Percentiles rank a stretch among this genome's conserved stretches.
Conservation (phyloP, 495 filamentous ascomycete species). For the Mytilinidion resinicola region DNA sequence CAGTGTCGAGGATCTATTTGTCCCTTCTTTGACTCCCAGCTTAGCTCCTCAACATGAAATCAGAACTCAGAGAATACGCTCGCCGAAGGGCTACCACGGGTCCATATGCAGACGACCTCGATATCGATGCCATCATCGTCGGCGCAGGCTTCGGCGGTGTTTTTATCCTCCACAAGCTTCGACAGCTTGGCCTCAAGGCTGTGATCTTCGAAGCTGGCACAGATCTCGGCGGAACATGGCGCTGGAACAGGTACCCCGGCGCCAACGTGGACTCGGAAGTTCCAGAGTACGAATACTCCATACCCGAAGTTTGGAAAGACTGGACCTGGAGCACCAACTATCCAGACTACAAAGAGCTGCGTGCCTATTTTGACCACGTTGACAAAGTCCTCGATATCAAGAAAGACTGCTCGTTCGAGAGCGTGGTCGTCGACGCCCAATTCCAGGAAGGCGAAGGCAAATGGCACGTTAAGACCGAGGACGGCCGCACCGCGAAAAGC, state of each 20-base stretch:
- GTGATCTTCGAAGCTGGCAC: slow-evolving; percentile 29
- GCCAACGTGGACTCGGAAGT: slow-evolving; percentile 40
- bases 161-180: slow-evolving; percentile 16
- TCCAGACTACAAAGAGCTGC: slow-evolving; percentile 46
- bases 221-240: slow-evolving; percentile 28
- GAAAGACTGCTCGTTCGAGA: slow-evolving; percentile 49
- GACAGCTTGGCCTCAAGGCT: slow-evolving; percentile 27
- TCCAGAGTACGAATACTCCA: slow-evolving; percentile 39
- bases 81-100: slow-evolving; percentile 37
- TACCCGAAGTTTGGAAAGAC: slow-evolving; percentile 37
- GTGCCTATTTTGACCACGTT: slow-evolving; percentile 51
- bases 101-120: slow-evolving; percentile 34
- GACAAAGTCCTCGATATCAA: slow-evolving; percentile 45
- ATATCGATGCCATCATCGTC: slow-evolving; percentile 49
- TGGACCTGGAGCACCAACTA: slow-evolving; percentile 52
- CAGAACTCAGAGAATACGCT: slow-evolving; percentile 21
- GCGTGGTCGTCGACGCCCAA: slow-evolving; percentile 42
- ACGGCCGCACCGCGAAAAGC: slow-evolving; percentile 41
- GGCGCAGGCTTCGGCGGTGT: slow-evolving; percentile 41
- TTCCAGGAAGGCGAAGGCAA: slow-evolving; percentile 39
- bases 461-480: slow-evolving; percentile 46
- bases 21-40: no score
- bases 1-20: no score
- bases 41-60: not conserved
- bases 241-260: slow-evolving; percentile 28